Evolutionary conservation across 176 grass and related monocot genomes (phyloP), one percentile per base, ranked within the genome.

Genomic region (Eremochloa ophiuroides): DNA sequence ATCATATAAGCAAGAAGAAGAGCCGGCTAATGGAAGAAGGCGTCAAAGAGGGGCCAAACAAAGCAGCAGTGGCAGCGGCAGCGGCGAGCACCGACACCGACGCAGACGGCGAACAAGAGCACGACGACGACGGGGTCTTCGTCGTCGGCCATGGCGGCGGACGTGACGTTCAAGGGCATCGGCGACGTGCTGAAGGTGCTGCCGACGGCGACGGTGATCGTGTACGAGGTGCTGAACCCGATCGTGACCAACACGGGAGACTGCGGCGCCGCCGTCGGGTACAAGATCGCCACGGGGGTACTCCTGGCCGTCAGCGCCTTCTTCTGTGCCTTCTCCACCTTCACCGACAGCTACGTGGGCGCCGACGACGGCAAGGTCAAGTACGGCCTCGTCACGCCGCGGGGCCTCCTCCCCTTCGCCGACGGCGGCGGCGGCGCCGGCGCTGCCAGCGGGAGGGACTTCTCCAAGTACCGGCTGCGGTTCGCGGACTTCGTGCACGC

Each of bases 141-240:
- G 23, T 23, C n/a, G 22, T n/a, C 55, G 69, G 77, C 9, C 61
- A 82, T 89, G 85, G 73, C 73, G n/a, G 3, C 34, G 42, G 74
- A 95, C 70, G 28, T 40, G 69, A 75, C 82, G 50, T 90, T 95
- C 60, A 79, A 83, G 64, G 43, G 93, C 78, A 59, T 92, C 37
- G 87, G 80, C 68, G 83, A 91, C 87, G 83, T 94, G 82, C 83
- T 94, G 12, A 87, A 87, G 84, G 80, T 94, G 80, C 87, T 91
- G 30, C 89, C 92, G 42, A 92, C 83, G 69, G 84, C 84, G 50
- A 94, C 93, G 27, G 87, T 92, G 11, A 90, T 95, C 77, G 66
- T 88, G 60, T 92, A 88, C 85, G 78, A 95, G 86, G 88, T 95
- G 71, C 80, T 95, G 18, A 90, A 26, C 53, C 90, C 90, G 20